Conservation (phyloP, 352 stramenopile species). For the Phytophthora sp. region DNA sequence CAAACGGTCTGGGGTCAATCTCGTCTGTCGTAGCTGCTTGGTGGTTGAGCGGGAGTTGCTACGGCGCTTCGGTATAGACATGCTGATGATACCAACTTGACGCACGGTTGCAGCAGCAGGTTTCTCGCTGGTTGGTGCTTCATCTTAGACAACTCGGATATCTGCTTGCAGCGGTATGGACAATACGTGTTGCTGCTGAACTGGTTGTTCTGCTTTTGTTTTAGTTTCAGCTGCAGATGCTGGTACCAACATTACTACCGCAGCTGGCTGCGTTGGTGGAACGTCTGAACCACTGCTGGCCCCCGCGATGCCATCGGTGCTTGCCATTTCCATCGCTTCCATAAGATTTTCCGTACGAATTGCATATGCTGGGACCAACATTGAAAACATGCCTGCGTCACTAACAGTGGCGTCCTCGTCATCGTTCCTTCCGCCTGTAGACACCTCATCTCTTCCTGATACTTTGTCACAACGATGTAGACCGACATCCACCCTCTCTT, state of each 20-base stretch:
- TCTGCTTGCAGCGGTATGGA: no score
- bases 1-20: neutral
- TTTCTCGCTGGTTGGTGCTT: no score
- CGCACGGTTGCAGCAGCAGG: no score
- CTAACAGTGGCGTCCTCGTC: neutral
- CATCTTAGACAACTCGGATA: no score
- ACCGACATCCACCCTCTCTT: slow-evolving; percentile 13
- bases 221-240: no score
- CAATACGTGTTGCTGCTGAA: no score
- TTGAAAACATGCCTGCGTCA: neutral
- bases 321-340: slow-evolving; percentile 3
- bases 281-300: neutral
- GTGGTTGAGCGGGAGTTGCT: neutral
- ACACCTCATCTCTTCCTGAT: neutral
- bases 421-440: no score
- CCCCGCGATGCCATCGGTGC: neutral
- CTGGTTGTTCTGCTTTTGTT: no score
- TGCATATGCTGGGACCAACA: slow-evolving; percentile 5
- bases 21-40: slow-evolving; percentile 16
- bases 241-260: no score
- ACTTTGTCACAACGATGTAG: neutral
- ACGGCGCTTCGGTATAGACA: slow-evolving; percentile 1
- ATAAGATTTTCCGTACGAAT: slow-evolving; percentile 6
- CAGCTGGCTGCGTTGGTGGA: neutral
- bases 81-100: slow-evolving; percentile 15